Base-by-base conservation (phyloP, 805 yeast species). In the Blastobotrys attinorum region DNA sequence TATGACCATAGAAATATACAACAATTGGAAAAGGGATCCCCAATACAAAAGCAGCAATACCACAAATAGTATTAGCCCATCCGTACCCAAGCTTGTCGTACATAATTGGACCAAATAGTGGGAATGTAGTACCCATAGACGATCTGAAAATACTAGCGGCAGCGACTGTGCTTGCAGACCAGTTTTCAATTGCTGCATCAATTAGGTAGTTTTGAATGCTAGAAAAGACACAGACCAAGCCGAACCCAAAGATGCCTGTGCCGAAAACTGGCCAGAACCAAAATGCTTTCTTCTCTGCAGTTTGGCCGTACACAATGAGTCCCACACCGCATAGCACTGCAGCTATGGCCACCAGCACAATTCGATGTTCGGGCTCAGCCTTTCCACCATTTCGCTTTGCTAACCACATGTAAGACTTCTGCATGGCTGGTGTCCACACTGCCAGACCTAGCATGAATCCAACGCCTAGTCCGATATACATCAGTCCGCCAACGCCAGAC, bases 301-400 rank as follows among this genome's bases (percentile, higher is more conserved):
- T 71, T 88, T 87, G 81, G 13, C 87, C 88, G 53, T 76, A 79
- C 77, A 84, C 77, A 47, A 81, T 64, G 34, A 81, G 62, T 0
- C 86, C 87, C 11, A 69, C 65, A 0, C 86, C 79, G 49, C 77
- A 69, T 15, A 71, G 54, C 29, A 79, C 49, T 1, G 82, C 77
- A 16, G 73, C 64, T 13, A 66, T 59, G 48, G 76, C 65, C 33
- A 79, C 57, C 42, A 72, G 62, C 11, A 80, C 23, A 23, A 81
- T 56, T 39, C 83, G 63, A 56, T 59, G 78, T 55, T 81, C 87
- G 1, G 86, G 86, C 48, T 74, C 73, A 8, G 75, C 53, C 10
- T 74, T 73, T 6, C 83, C 83, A 16, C 64, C 64, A 50, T 77
- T 76, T 37, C 55, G 59, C 5, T 47, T 63, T 2, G 64, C 64